phyloP scores from a whole-genome alignment of 768 basidiomycete species.

The Lactifluus pinguis region DNA sequence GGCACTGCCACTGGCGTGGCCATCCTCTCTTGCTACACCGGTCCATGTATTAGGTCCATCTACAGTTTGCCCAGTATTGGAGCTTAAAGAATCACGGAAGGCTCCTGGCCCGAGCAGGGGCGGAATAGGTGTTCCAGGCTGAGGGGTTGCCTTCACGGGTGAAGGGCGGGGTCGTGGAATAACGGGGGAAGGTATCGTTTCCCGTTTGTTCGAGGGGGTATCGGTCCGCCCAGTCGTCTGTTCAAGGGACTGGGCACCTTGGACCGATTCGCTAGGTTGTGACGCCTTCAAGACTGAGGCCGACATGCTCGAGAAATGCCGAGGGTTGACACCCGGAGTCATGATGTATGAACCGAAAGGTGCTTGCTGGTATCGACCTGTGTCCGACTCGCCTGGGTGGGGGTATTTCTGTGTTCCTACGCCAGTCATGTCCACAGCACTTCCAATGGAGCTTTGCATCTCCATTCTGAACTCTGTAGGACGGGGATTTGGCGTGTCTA shows the following conservation, averaged over 20 bases:
- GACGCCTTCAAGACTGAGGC: background rate
- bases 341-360: background rate
- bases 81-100: conserved; percentile 63
- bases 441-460: conserved; percentile 43
- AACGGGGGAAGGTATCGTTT: background rate
- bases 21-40: conserved; percentile 32
- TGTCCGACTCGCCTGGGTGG: conserved; percentile 19
- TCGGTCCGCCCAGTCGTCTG: background rate
- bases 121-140: conserved; percentile 26
- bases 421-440: conserved; percentile 55
- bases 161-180: background rate
- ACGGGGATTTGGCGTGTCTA: background rate
- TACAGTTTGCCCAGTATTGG: conserved; percentile 35
- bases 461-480: conserved; percentile 27
- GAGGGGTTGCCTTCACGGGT: conserved; percentile 18
- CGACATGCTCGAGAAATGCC: conserved; percentile 11
- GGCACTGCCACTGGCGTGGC: background rate
- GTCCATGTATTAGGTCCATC: conserved; percentile 57
- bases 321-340: background rate
- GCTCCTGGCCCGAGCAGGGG: conserved; percentile 47
- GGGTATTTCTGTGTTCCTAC: conserved; percentile 35
- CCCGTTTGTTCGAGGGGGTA: background rate
- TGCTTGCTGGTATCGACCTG: conserved; percentile 19
- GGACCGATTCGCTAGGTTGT: background rate
- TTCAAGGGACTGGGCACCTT: background rate